Evolutionary conservation across 2,329 filamentous ascomycete species (phyloP), one percentile per base, ranked within the genome.

Genomic region (Penicillium thymicola): DNA sequence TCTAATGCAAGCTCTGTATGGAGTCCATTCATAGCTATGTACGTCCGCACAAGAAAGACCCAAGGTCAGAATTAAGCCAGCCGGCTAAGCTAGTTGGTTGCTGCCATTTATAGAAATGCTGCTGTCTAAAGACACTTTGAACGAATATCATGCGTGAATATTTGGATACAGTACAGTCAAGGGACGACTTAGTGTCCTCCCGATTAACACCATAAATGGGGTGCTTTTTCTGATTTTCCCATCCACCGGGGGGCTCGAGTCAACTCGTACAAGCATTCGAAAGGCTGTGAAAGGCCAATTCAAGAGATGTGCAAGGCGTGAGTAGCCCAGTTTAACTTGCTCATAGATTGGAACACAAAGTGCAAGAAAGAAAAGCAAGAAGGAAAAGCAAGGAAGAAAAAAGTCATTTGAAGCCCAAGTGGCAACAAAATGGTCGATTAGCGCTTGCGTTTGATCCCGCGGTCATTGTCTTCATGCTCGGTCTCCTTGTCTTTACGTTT

Each of bases 381-480:
- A 30, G 2, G 4, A 28, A 53, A 41, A 11, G 49, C 27, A 58
- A 41, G 45, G 44, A 56, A 18, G 11, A 3, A 46, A 56, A 21
- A 50, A 25, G 18, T 5, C 51, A n/a, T 37, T 34, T 28, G 41
- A 28, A n/a, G 7, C 14, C 25, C n/a, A 7, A 37, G 21, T n/a
- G 14, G 21, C 18, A 47, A 47, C 18, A 44, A 14, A 16, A 40
- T 42, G 37, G 11, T 45, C 34, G 21, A 62, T 65, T 62, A 88
- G 46, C 88, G 82, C 75, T 93, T 92, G 69, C 89, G 86, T 76
- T 92, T 91, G 78, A 87, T 90, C 3, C 88, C 77, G 44, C 71
- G 77, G 32, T 85, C 83, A 51, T 84, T 81, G 48, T 84, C 83
- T 23, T 82, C 78, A 25, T 79, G 62, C 2, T 76, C 77, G 48